phyloP scores from a whole-genome alignment of 179 eudicot species.

The Actinidia chinensis region DNA sequence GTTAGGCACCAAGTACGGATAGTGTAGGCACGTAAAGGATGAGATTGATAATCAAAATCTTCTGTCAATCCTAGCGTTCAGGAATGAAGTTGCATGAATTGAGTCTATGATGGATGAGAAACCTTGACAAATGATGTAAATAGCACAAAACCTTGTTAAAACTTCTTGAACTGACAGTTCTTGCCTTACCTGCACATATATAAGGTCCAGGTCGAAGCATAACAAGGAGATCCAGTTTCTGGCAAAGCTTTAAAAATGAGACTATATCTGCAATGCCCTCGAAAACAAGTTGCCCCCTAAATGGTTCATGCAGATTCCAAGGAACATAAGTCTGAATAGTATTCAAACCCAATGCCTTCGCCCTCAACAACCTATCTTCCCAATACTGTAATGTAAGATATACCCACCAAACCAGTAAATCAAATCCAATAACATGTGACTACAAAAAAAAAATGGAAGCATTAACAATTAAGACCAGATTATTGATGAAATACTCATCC shows the following conservation, averaged over 20 bases:
- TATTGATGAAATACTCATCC: too few species aligned
- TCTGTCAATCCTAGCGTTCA: neutral
- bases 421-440: neutral
- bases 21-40: neutral
- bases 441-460: too few species aligned
- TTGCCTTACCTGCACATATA: constrained; percentile 73
- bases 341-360: constrained; percentile 93
- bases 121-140: constrained; percentile 10
- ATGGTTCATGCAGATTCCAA: constrained; percentile 95
- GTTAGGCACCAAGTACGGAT: neutral
- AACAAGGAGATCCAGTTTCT: constrained; percentile 71
- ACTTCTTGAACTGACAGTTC: neutral
- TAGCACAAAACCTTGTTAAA: neutral
- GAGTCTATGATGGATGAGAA: neutral
- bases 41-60: neutral
- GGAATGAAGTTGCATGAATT: neutral
- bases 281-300: constrained; percentile 59
- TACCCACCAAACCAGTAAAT: neutral
- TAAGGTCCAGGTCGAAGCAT: constrained; percentile 98
- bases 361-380: constrained; percentile 89
- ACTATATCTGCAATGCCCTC: constrained; percentile 77
- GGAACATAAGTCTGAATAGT: constrained; percentile 94
- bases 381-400: constrained; percentile 58
- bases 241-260: constrained; percentile 71
- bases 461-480: too few species aligned